Evolutionary conservation across 805 yeast species (phyloP), one percentile per base, ranked within the genome.

Genomic region (Wickerhamiella qilinensis): DNA sequence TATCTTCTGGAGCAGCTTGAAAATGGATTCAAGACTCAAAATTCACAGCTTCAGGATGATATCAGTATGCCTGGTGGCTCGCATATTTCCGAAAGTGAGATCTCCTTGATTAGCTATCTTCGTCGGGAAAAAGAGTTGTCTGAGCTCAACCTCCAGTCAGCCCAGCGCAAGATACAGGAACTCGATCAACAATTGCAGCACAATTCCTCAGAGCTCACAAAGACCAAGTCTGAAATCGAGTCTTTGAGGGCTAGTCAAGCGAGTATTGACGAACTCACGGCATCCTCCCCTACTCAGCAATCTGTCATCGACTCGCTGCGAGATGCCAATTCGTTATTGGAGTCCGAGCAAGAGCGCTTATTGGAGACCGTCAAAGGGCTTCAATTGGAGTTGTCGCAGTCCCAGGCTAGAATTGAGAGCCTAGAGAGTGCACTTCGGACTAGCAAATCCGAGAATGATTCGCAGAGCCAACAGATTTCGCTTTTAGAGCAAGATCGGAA

Each of bases 121-220:
- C 75, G 86, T 34, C 73, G 77, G 43, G 93, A 82, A 46, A 79
- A 77, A 49, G 93, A 84, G 44, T 63, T 76, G 3, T 64, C 75
- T 1, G 77, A 73, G 35, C 67, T 74, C 7, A 79, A 75, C 47
- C 59, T 73, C 22, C 71, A 69, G 34, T 59, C 63, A 29, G 56
- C 68, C 3, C 53, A 58, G 9, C 71, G 73, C 41, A 91, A 80
- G 47, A 66, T 67, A 40, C 63, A 61, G 28, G 61, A 70, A 29
- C 56, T 75, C 21, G 67, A 71, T 44, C 71, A 70, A 42, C 65
- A 67, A 29, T 59, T 78, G 31, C 63, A 63, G 1, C 57, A 63
- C 38, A 55, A 67, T 2, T 63, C 58, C 21, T 50, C 65, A 33
- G 79, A 78, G 44, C 56, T 81, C 31, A 41, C 53, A 8, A 14